These are phyloP conservation scores for Neonectria sp. DNA, from an alignment of 2,329 filamentous ascomycete species.

Conservation along the genomic window DNA sequence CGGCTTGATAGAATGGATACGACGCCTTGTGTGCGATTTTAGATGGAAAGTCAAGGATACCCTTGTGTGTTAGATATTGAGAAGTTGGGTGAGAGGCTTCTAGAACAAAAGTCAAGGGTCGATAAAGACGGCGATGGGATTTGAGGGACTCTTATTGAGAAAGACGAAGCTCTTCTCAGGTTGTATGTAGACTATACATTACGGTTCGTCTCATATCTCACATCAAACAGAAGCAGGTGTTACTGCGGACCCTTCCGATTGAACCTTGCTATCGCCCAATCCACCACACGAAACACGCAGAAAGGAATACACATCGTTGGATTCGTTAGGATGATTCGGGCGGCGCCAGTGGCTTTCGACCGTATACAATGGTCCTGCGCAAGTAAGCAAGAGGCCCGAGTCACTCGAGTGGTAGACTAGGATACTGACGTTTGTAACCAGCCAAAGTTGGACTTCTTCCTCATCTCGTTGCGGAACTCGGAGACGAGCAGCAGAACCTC, in stretches of 20 bases:
- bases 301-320: neutral
- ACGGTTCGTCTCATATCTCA: neutral
- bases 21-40: neutral
- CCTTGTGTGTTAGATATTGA: slow-evolving; percentile 4
- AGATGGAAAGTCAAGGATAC: neutral
- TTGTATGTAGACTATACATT: neutral
- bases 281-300: neutral
- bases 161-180: neutral
- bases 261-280: neutral
- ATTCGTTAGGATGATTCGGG: neutral
- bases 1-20: neutral
- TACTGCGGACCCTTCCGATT: neutral
- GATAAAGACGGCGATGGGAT: neutral
- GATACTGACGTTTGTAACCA: slow-evolving; percentile 36
- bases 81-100: neutral
- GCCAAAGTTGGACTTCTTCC: slow-evolving; percentile 23
- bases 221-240: neutral
- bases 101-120: neutral
- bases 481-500: slow-evolving; percentile 44
- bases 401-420: neutral
- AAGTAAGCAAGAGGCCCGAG: neutral
- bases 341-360: slow-evolving; percentile 29
- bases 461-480: slow-evolving; percentile 40
- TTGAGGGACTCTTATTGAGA: neutral
- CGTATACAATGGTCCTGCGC: slow-evolving; percentile 38